Percentiles rank a stretch among this genome's conserved stretches.
These are phyloP conservation scores for Claviceps africana DNA, from an alignment of 2,329 filamentous ascomycete species.

Conservation along the genomic window DNA sequence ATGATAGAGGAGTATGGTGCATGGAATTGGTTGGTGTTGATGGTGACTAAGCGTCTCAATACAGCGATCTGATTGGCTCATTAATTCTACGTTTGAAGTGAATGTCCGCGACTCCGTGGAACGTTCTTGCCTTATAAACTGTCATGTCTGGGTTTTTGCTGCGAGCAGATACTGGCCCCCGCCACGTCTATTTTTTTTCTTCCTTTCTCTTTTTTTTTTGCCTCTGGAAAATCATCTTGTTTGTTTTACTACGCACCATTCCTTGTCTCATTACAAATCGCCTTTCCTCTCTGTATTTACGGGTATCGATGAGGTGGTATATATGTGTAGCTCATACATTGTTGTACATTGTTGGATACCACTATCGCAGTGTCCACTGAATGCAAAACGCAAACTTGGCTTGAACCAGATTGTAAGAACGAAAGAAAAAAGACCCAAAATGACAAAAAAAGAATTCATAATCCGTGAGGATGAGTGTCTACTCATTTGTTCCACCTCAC, in stretches of 20 bases:
- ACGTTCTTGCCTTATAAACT: background rate
- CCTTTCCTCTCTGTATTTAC: background rate
- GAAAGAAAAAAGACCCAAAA: background rate
- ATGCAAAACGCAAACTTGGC: background rate
- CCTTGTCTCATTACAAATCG: background rate
- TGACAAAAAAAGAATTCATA: background rate
- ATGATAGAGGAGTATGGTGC: background rate
- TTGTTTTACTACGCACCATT: background rate
- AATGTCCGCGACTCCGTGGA: background rate
- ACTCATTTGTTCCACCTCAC: background rate
- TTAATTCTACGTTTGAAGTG: background rate
- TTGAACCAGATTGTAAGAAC: background rate
- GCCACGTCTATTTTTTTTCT: no score
- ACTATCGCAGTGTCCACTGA: background rate
- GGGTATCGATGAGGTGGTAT: background rate
- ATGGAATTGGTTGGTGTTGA: background rate
- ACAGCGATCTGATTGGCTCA: background rate
- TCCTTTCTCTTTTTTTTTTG: background rate
- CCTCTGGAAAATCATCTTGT: background rate
- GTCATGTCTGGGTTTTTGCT: background rate
- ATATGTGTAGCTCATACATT: background rate
- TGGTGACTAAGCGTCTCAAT: background rate
- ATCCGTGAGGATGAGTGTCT: slow-evolving; percentile 3
- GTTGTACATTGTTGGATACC: background rate
- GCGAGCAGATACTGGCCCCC: background rate